Conservation (phyloP, 345 rosid species). For the Dovyalis caffra region DNA sequence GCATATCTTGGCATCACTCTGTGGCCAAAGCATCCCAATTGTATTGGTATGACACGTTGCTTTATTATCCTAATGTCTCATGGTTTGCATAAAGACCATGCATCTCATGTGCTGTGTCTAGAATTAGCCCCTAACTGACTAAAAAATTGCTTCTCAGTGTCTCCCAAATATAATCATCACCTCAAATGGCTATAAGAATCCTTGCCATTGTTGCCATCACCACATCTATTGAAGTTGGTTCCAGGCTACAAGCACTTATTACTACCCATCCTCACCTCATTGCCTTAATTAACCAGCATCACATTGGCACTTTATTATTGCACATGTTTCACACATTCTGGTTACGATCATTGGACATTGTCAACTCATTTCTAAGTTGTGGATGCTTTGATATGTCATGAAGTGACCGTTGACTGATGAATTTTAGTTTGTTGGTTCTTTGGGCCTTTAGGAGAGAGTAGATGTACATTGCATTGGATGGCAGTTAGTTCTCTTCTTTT, state of each 20-base stretch:
- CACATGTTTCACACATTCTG: neutral
- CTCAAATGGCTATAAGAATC: neutral
- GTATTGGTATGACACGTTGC: neutral
- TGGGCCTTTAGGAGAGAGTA: neutral
- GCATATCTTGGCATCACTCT: neutral
- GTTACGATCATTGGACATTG: neutral
- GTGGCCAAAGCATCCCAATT: neutral
- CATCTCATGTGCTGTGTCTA: neutral
- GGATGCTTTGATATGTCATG: neutral
- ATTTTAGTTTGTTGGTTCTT: neutral
- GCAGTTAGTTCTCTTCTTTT: neutral
- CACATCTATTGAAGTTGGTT: neutral
- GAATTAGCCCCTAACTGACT: neutral
- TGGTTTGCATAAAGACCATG: neutral
- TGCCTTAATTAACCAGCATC: neutral
- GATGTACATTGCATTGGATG: neutral
- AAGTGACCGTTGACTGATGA: neutral
- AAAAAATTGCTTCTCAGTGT: neutral
- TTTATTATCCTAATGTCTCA: neutral
- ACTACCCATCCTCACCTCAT: no score
- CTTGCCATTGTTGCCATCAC: neutral
- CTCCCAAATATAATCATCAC: neutral
- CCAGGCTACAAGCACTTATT: neutral
- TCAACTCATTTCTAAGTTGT: no score
- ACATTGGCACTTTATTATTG: neutral